A percentile compares a stretch with the other conserved stretches of the same genome.
Evolutionary conservation across 768 basidiomycete species (phyloP).

Genomic region (Lactarius pseudohatsudake): DNA sequence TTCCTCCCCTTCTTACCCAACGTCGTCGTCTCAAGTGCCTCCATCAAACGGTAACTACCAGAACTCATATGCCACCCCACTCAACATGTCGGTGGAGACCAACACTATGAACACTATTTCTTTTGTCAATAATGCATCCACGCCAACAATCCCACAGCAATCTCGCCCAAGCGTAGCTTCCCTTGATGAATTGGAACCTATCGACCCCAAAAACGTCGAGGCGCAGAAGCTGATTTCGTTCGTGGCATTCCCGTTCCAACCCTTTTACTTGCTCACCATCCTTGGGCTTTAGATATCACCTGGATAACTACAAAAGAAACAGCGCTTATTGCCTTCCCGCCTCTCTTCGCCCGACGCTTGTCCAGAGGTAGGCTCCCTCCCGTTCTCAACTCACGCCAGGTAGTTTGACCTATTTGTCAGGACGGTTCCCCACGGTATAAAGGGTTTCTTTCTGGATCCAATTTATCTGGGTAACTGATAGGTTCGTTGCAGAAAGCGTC

Average conservation of each 20-base stretch:
- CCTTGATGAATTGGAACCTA: constrained; percentile 50
- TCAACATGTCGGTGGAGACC: constrained; percentile 56
- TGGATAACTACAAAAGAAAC: constrained; percentile 87
- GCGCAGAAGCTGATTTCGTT: constrained; percentile 82
- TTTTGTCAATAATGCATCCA: constrained; percentile 36
- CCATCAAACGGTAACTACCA: constrained; percentile 34
- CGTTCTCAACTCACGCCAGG: background rate
- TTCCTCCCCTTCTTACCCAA: constrained; percentile 37
- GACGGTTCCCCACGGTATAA: constrained; percentile 79
- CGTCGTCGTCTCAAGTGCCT: constrained; percentile 27
- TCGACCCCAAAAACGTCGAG: constrained; percentile 73
- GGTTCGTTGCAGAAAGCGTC: constrained; percentile 64
- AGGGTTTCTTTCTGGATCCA: constrained; percentile 4
- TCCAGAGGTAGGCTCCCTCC: constrained; percentile 61
- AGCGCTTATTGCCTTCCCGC: constrained; percentile 85
- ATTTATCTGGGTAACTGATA: constrained; percentile 2
- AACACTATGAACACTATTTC: constrained; percentile 51
- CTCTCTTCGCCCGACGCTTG: constrained; percentile 82
- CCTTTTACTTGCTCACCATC: constrained; percentile 14
- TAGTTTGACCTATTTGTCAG: constrained; percentile 34
- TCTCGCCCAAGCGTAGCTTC: constrained; percentile 32
- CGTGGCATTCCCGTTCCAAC: constrained; percentile 29
- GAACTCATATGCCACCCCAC: constrained; percentile 52
- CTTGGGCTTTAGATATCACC: constrained; percentile 63
- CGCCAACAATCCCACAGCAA: constrained; percentile 37